Evolutionary conservation across 192 early-diverging fungal genomes (phyloP).

Genomic region (Linnemannia zychae): DNA sequence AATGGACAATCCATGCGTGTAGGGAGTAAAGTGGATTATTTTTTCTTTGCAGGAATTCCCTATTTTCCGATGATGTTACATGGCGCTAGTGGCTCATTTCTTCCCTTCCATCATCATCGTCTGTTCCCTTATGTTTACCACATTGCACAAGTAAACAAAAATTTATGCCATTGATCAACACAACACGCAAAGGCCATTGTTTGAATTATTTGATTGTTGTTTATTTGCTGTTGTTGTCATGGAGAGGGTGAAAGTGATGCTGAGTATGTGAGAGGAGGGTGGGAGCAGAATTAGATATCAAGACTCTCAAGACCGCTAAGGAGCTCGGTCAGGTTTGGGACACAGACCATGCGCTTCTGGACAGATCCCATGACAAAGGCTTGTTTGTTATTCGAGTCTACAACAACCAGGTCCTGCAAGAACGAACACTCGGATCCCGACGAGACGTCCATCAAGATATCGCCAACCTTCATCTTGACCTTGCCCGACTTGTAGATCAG

Average conservation of each 20-base stretch:
- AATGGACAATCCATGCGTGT: too few species aligned
- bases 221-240: neutral
- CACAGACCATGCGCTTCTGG: slow-evolving; percentile 69
- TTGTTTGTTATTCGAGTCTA: slow-evolving; percentile 66
- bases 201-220: neutral
- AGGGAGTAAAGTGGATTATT: too few species aligned
- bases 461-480: slow-evolving; percentile 74
- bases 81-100: neutral
- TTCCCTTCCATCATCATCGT: neutral
- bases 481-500: slow-evolving; percentile 75
- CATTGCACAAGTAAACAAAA: neutral
- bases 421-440: slow-evolving; percentile 67
- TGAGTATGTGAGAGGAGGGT: neutral
- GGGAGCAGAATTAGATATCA: slow-evolving; percentile 5
- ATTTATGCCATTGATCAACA: neutral
- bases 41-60: neutral
- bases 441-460: slow-evolving; percentile 71
- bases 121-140: neutral
- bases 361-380: slow-evolving; percentile 71
- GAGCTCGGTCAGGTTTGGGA: slow-evolving; percentile 69
- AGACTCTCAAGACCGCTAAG: slow-evolving; percentile 38
- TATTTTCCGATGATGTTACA: neutral
- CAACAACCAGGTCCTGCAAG: slow-evolving; percentile 70
- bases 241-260: neutral
- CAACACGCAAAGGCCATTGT: neutral